Conservation (phyloP, 208 protist genomes). For the Trypanosoma boissoni region DNA sequence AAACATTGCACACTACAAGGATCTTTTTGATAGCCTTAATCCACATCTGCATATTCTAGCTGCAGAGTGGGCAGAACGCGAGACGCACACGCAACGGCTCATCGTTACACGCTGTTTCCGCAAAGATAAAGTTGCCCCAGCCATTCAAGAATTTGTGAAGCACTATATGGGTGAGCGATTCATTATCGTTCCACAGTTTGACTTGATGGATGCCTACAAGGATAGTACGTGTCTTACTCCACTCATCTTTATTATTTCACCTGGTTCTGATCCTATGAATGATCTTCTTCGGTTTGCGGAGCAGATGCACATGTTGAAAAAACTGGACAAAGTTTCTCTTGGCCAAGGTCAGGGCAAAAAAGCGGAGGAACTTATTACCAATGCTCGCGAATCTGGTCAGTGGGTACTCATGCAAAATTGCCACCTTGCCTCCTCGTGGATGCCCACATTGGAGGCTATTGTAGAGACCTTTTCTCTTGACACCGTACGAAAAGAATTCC, state of each 20-base stretch:
- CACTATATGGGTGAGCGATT: conserved; percentile 92
- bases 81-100: conserved; percentile 92
- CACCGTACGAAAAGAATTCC: conserved; percentile 96
- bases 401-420: conserved; percentile 98
- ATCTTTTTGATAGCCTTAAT: conserved; percentile 91
- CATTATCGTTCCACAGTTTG: conserved; percentile 95
- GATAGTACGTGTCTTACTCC: conserved; percentile 92
- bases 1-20: conserved; percentile 81
- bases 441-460: conserved; percentile 92
- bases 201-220: conserved; percentile 92
- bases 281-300: conserved; percentile 95
- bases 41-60: conserved; percentile 84
- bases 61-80: conserved; percentile 64
- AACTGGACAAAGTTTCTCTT: conserved; percentile 94
- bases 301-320: conserved; percentile 92
- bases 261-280: conserved; percentile 95
- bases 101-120: conserved; percentile 94
- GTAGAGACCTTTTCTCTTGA: conserved; percentile 93
- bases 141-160: conserved; percentile 92
- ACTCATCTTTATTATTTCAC: conserved; percentile 97
- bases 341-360: conserved; percentile 96
- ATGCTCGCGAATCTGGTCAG: conserved; percentile 82
- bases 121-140: conserved; percentile 95
- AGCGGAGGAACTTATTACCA: conserved; percentile 89
- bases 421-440: conserved; percentile 95